Evolutionary conservation across 2,329 filamentous ascomycete species (phyloP).

Genomic region (Fusarium illudens): DNA sequence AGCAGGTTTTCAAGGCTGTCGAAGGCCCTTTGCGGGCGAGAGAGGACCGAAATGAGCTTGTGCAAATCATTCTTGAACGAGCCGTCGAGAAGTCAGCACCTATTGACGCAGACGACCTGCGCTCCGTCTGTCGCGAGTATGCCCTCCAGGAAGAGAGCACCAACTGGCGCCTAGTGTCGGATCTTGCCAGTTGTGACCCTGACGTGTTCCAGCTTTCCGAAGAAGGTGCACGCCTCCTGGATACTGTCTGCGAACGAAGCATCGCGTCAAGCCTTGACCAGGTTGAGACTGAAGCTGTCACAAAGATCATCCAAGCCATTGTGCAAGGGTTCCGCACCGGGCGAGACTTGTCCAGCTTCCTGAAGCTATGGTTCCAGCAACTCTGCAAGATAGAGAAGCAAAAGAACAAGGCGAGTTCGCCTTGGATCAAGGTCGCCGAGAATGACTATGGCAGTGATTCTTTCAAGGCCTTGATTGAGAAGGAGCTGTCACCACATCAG

Average conservation of each 20-base stretch:
- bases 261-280: conserved; percentile 29
- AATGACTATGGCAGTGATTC: conserved; percentile 23
- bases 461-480: conserved; percentile 48
- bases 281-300: conserved; percentile 36
- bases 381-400: conserved; percentile 48
- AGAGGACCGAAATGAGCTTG: conserved; percentile 40
- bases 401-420: conserved; percentile 39
- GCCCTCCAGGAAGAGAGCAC: conserved; percentile 47
- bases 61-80: conserved; percentile 45
- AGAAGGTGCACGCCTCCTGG: conserved; percentile 51
- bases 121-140: conserved; percentile 54
- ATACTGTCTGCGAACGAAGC: conserved; percentile 51
- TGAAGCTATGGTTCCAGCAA: conserved; percentile 58
- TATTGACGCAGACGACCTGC: conserved; percentile 53
- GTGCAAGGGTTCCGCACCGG: conserved; percentile 55
- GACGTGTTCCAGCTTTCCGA: conserved; percentile 56
- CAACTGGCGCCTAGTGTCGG: conserved; percentile 55
- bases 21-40: conserved; percentile 40
- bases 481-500: conserved; percentile 56
- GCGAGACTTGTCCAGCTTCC: conserved; percentile 56
- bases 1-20: conserved; percentile 46
- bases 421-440: conserved; percentile 47
- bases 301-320: conserved; percentile 53
- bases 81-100: conserved; percentile 44
- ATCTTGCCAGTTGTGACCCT: conserved; percentile 55